These are phyloP conservation scores for Boletus insuetus DNA, from an alignment of 768 basidiomycete species.

Conservation along the genomic window DNA sequence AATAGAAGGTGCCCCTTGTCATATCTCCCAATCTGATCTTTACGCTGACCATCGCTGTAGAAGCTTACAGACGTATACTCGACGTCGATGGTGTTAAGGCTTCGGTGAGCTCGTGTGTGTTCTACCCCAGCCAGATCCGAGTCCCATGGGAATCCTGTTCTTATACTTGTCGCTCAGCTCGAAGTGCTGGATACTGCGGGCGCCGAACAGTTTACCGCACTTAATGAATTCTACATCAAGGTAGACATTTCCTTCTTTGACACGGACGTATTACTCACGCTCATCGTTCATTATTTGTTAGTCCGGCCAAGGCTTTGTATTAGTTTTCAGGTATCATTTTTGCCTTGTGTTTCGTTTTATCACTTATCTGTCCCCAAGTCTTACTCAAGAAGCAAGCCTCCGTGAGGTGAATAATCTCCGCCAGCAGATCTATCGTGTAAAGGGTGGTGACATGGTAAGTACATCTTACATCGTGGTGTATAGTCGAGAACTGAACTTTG, in stretches of 20 bases:
- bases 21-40: background rate
- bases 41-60: constrained; percentile 36
- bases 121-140: constrained; percentile 3
- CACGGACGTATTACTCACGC: background rate
- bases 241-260: constrained; percentile 31
- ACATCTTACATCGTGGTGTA: background rate
- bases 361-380: constrained; percentile 37
- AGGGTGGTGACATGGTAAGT: constrained; percentile 63
- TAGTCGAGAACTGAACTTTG: constrained; percentile 1
- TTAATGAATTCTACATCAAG: constrained; percentile 83
- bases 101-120: constrained; percentile 44
- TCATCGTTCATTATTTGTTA: constrained; percentile 23
- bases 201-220: constrained; percentile 78
- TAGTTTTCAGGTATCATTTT: constrained; percentile 68
- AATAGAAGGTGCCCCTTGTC: constrained; percentile 61
- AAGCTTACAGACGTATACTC: constrained; percentile 66
- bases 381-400: constrained; percentile 79
- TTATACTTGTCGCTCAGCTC: constrained; percentile 45
- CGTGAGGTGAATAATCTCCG: constrained; percentile 78
- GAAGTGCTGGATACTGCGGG: constrained; percentile 84
- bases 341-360: background rate
- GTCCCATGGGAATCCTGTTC: constrained; percentile 4
- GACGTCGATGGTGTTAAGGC: constrained; percentile 64
- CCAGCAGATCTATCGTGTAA: constrained; percentile 78
- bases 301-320: constrained; percentile 75